Percentiles rank a stretch among this genome's conserved stretches.
These are phyloP conservation scores for Coemansia sp. DNA, from an alignment of 192 early-diverging fungal genomes.

Conservation along the genomic window DNA sequence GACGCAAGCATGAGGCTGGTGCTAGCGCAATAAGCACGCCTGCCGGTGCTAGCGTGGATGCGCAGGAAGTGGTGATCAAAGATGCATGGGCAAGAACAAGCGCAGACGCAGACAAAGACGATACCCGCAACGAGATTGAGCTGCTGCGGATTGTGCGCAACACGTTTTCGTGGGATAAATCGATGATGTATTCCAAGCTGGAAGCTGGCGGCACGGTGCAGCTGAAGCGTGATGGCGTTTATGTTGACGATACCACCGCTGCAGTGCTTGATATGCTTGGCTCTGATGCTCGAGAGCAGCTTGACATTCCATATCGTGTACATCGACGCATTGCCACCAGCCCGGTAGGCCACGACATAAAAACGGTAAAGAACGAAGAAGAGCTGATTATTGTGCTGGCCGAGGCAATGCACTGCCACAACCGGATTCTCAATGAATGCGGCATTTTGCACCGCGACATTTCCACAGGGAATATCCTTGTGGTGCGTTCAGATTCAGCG, in stretches of 20 bases:
- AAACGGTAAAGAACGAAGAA: background rate
- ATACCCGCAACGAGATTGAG: background rate
- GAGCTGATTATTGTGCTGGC: conserved; percentile 25
- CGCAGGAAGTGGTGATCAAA: conserved; percentile 2
- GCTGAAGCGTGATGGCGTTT: background rate
- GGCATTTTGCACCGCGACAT: conserved; percentile 27
- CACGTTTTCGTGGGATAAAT: background rate
- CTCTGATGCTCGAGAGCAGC: background rate
- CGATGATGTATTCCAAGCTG: conserved; percentile 1
- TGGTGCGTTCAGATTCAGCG: background rate
- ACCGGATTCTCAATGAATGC: conserved; percentile 14
- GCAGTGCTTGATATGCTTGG: background rate
- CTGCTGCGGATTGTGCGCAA: background rate
- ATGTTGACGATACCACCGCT: background rate
- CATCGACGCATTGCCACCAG: conserved; percentile 15
- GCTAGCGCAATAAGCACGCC: background rate
- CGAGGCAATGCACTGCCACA: conserved; percentile 25
- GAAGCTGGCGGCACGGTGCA: conserved; percentile 1
- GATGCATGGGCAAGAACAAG: conserved; percentile 8
- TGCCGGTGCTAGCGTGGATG: too few relatives aligned
- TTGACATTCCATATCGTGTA: background rate
- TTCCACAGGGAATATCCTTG: conserved; percentile 22
- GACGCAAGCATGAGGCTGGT: background rate
- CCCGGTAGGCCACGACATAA: conserved; percentile 9
- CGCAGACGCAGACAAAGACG: background rate